These are phyloP conservation scores for Nannochloropsis salina DNA, from an alignment of 108 stramenopile genomes.

Conservation along the genomic window DNA sequence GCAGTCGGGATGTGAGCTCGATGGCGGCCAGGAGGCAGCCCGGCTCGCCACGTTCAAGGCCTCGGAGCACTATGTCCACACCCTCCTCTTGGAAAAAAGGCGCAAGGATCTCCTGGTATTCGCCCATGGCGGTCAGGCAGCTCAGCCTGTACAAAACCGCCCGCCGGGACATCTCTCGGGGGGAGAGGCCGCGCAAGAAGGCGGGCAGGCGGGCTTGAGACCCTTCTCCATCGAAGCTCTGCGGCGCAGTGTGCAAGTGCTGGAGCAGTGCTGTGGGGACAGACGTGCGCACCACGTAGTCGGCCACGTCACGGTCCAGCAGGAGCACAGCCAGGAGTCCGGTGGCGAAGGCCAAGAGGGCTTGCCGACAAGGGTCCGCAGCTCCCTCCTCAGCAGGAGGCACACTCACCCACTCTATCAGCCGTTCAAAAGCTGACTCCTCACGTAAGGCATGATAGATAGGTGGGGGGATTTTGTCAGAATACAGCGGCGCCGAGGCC, in stretches of 20 bases:
- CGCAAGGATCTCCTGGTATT: constrained; percentile 4
- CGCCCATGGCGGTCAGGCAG: background rate
- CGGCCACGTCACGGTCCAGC: background rate
- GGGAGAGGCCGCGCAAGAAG: background rate
- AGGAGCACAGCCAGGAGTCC: background rate
- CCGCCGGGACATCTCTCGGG: background rate
- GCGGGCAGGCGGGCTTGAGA: background rate
- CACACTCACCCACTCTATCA: background rate
- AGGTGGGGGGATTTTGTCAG: background rate
- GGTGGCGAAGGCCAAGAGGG: background rate
- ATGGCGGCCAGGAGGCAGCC: background rate
- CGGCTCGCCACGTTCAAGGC: background rate
- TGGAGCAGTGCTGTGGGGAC: background rate
- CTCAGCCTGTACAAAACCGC: background rate
- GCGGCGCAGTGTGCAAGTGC: background rate
- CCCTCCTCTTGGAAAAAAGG: background rate
- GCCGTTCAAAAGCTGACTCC: background rate
- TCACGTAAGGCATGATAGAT: constrained; percentile 12
- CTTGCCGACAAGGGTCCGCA: background rate
- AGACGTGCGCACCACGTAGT: background rate
- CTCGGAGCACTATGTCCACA: background rate
- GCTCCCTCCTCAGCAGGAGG: background rate
- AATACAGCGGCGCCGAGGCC: constrained; percentile 6
- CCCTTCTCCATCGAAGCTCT: background rate
- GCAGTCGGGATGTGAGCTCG: constrained; percentile 14